A percentile compares a stretch with the other conserved stretches of the same genome.
phyloP scores from a whole-genome alignment of 1,139 yeast genomes.

The Diutina siamensis region DNA sequence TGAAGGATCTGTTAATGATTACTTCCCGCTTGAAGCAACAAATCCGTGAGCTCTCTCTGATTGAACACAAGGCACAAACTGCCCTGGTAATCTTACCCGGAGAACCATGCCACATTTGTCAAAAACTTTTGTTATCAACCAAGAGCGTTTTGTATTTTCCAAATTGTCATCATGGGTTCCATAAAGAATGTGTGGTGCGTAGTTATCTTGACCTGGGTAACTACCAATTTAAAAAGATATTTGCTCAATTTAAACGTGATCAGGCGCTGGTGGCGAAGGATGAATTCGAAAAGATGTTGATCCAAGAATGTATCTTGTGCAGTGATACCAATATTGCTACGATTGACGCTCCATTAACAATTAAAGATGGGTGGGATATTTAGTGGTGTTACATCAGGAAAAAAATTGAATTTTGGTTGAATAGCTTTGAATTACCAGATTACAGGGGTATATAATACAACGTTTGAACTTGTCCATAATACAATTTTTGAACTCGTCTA shows the following conservation, averaged over 20 bases:
- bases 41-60: conserved; percentile 36
- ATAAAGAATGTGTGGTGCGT: conserved; percentile 72
- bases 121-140: conserved; percentile 48
- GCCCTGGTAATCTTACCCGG: conserved; percentile 62
- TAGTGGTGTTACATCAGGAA: too few relatives aligned
- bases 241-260: conserved; percentile 13
- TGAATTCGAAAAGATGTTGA: conserved; percentile 49
- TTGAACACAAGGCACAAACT: conserved; percentile 27
- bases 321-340: conserved; percentile 63
- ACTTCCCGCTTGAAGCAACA: conserved; percentile 53
- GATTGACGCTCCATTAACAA: conserved; percentile 41
- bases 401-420: too few relatives aligned
- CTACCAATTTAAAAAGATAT: conserved; percentile 51
- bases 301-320: conserved; percentile 69
- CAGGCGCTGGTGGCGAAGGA: conserved; percentile 14
- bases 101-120: conserved; percentile 68
- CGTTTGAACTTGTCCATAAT: too few relatives aligned
- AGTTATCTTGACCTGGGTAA: conserved; percentile 47
- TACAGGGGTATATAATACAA: too few relatives aligned
- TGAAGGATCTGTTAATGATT: conserved; percentile 60
- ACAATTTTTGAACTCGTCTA: too few relatives aligned
- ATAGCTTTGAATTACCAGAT: too few relatives aligned
- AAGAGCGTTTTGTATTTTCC: conserved; percentile 75
- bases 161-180: conserved; percentile 77
- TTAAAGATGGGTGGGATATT: background rate